Base-by-base conservation (phyloP, 257 asterid species). In the Mitragyna speciosa region DNA sequence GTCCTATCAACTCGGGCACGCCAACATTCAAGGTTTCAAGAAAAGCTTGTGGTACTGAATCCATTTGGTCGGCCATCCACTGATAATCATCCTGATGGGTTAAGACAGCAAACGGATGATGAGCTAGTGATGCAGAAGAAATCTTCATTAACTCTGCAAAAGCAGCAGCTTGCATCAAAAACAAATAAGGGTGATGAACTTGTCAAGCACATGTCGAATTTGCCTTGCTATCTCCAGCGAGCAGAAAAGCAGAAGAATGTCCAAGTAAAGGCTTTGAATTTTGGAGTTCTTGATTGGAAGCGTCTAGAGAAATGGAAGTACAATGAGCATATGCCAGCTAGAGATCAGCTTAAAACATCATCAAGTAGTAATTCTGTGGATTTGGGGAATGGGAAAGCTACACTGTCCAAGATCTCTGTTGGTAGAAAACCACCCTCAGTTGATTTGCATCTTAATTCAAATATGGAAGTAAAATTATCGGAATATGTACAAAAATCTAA, bases 221-320 rank as follows among this genome's bases (percentile, higher is more conserved):
- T 94, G 83, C 99, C 98, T 75, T 78, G 85, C 80, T 96, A 90
- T 88, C 97, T 96, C 82, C 96, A 89, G 85, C 89, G 80, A 73
- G 84, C 81, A 10, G 95, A 91, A 82, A 90, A 84, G 82, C 93
- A 87, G 72, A 88, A 83, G 31, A 91, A 84, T 73, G 52, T 89
- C 78, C 97, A 92, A 79, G 98, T 84, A 56, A 91, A 89, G 87
- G 99, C 97, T 52, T 88, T 96, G 67, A 96, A 89, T 86, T 90
- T 94, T 65, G 99, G 99, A 73, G 99, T 96, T 84, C 96, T 96
- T 58, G 98, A 94, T 77, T 96, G 97, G 97, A 89, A 88, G 83
- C 88, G 87, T 58, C 85, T 96, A 81, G 98, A 94, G 80, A 92
- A 90, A 79, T 96, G 98, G 97, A 92, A 91, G 88, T 88, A 91